Evolutionary conservation across 441 rosid species (phyloP), one percentile per base, ranked within the genome.

Genomic region (Bruguiera hainesii): DNA sequence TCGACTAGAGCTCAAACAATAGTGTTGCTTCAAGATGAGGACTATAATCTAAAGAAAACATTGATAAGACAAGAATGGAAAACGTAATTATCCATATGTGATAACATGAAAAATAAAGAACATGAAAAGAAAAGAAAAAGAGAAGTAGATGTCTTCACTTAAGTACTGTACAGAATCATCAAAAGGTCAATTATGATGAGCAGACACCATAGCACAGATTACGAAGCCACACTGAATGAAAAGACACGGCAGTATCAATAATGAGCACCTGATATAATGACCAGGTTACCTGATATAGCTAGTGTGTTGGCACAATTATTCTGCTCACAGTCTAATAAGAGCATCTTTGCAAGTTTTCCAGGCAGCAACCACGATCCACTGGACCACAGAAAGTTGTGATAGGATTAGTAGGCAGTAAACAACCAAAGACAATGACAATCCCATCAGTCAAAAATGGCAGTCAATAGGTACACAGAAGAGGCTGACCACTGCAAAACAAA

Each of bases 261-360:
- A 55, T 11, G 16, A 15, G 9, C 18, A 9, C 28, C 16, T 8
- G 58, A 23, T 55, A 13, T 11, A 42, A 42, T 23, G 58, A 20
- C 28, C 7, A 21, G 15, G 58, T 20, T 84, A 89, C 99, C 99
- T 80, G 99, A 95, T 70, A 95, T 77, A 59, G 85, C 74, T 68
- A 95, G 75, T 18, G 93, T 85, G 71, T 80, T 82, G 71, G 83
- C 89, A 75, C 71, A 68, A 74, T 89, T 85, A 80, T 89, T 92
- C 79, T 83, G 87, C 80, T 92, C 98, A 39, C 84, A 82, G 74
- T 95, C 99, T 56, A 95, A 79, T 72, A 86, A 76, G 74, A 95
- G 83, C 96, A 95, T 80, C 79, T 87, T 95, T 65, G 95, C 95
- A 76, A 95, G 80, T 79, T 82, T 90, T 71, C 97, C 58, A 55